These are phyloP conservation scores for Leishmania martiniquensis DNA, from an alignment of 208 protist genomes.

Conservation along the genomic window DNA sequence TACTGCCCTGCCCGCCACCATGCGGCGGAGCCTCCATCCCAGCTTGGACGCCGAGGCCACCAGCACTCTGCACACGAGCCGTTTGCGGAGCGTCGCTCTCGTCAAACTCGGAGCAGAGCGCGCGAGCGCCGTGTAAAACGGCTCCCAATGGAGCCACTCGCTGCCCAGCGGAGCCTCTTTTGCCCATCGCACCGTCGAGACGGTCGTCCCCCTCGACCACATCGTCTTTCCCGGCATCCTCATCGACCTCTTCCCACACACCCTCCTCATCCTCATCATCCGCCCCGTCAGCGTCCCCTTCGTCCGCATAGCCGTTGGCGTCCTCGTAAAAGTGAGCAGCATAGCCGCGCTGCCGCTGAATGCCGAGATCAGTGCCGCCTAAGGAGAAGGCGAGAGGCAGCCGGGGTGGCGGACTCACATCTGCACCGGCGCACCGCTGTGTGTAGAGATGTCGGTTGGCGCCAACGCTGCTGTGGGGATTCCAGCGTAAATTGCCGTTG, in stretches of 20 bases:
- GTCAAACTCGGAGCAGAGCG: neutral
- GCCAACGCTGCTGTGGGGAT: neutral
- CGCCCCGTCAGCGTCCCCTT: neutral
- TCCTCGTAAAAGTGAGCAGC: slow-evolving; percentile 8
- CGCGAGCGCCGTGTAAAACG: neutral
- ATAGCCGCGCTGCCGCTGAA: neutral
- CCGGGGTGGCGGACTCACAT: slow-evolving; percentile 17
- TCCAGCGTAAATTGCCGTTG: neutral
- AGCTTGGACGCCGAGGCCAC: too few species aligned
- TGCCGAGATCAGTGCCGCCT: neutral
- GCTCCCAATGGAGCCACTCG: too few species aligned
- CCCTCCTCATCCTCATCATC: neutral
- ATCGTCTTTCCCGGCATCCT: neutral
- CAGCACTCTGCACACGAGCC: too few species aligned
- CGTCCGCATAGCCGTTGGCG: neutral
- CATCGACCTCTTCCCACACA: too few species aligned
- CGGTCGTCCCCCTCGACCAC: neutral
- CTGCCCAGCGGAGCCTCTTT: neutral
- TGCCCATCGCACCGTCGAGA: neutral
- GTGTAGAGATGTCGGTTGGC: neutral
- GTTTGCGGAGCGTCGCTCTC: neutral
- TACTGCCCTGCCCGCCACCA: neutral
- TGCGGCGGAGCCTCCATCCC: neutral
- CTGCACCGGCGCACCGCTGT: neutral
- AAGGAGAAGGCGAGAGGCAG: slow-evolving; percentile 5